phyloP scores from a whole-genome alignment of 805 yeast genomes.

The Isabelozyma pseudorhagii region DNA sequence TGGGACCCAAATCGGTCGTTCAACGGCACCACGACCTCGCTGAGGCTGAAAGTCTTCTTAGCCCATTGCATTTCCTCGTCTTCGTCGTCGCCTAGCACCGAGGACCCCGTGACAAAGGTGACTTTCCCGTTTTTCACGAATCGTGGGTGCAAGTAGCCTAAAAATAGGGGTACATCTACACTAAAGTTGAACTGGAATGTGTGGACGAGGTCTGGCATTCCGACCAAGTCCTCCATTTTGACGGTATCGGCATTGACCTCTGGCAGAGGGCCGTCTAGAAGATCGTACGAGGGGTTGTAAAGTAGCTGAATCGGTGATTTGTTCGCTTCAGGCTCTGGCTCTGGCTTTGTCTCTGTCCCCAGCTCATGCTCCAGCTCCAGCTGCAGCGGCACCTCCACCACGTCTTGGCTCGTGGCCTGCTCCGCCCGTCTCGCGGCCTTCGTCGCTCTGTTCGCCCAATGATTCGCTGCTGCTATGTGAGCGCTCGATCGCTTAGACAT shows the following conservation, averaged over 20 bases:
- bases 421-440: not conserved
- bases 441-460: slow-evolving; percentile 16
- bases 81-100: slow-evolving; percentile 8
- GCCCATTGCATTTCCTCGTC: slow-evolving; percentile 8
- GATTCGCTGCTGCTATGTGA: slow-evolving; percentile 18
- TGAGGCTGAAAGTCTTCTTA: slow-evolving; percentile 16
- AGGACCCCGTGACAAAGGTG: slow-evolving; percentile 29
- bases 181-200: slow-evolving; percentile 50
- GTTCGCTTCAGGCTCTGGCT: too few relatives aligned
- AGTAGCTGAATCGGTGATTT: slow-evolving; percentile 22
- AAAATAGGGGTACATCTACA: slow-evolving; percentile 39
- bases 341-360: too few relatives aligned
- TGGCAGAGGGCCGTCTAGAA: not conserved
- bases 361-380: too few relatives aligned
- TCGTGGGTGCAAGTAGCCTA: slow-evolving; percentile 26
- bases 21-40: slow-evolving; percentile 29
- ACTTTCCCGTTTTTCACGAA: slow-evolving; percentile 14
- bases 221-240: slow-evolving; percentile 23
- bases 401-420: too few relatives aligned
- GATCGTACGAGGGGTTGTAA: slow-evolving; percentile 21
- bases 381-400: too few relatives aligned
- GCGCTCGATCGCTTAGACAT: slow-evolving; percentile 15
- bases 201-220: slow-evolving; percentile 27
- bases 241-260: slow-evolving; percentile 25
- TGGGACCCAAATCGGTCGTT: slow-evolving; percentile 44